These are phyloP conservation scores for Usnea hakonensis DNA, from an alignment of 495 filamentous ascomycete species.

Conservation along the genomic window DNA sequence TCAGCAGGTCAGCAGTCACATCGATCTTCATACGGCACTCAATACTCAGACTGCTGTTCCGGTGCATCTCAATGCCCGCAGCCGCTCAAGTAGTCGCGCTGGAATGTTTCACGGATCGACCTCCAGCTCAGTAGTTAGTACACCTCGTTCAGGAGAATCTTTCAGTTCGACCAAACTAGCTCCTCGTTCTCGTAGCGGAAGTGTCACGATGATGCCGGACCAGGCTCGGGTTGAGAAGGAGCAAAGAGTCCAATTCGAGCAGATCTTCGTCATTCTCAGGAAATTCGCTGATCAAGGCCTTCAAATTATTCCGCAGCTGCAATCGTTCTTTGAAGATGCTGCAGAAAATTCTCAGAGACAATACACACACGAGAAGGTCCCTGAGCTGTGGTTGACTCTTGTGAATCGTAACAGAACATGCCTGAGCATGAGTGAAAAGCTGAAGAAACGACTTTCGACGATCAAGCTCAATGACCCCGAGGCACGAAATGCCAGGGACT, in stretches of 20 bases:
- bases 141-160: slow-evolving; percentile 71
- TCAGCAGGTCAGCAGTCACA: slow-evolving; percentile 43
- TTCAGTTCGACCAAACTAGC: slow-evolving; percentile 49
- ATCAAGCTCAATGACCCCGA: slow-evolving; percentile 78
- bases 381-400: slow-evolving; percentile 60
- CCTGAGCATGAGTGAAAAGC: slow-evolving; percentile 54
- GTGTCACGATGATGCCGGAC: slow-evolving; percentile 29
- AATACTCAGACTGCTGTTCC: slow-evolving; percentile 18
- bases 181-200: slow-evolving; percentile 28
- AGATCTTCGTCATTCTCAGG: slow-evolving; percentile 64
- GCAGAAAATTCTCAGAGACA: slow-evolving; percentile 41
- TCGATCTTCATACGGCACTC: slow-evolving; percentile 20
- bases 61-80: slow-evolving; percentile 30
- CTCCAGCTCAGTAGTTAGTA: slow-evolving; percentile 46
- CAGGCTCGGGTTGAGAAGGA: slow-evolving; percentile 13
- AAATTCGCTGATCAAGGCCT: slow-evolving; percentile 59
- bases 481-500: slow-evolving; percentile 64
- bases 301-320: slow-evolving; percentile 56
- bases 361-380: slow-evolving; percentile 43
- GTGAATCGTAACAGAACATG: slow-evolving; percentile 57
- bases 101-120: slow-evolving; percentile 41
- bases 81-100: slow-evolving; percentile 43
- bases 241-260: slow-evolving; percentile 50
- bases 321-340: slow-evolving; percentile 50
- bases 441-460: slow-evolving; percentile 63